Evolutionary conservation across 805 yeast species (phyloP), one percentile per base, ranked within the genome.

Genomic region (Ogataea zsoltii): DNA sequence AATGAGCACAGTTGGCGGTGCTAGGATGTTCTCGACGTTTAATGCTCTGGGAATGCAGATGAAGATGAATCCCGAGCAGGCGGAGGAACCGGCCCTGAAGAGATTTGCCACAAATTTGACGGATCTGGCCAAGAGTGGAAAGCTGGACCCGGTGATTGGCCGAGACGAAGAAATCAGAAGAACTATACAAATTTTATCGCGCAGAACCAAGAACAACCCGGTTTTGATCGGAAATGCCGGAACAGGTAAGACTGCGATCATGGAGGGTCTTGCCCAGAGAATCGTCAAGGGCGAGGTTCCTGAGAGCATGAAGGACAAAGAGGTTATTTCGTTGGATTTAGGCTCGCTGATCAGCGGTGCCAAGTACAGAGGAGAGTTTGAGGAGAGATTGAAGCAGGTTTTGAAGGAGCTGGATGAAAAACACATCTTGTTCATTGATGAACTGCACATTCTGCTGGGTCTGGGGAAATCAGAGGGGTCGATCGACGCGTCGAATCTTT

Each of bases 141-240:
- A 88, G 57, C 72, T 92, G 31, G 99, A 92, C 60, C 99, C 99
- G 0, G 98, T 94, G 17, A 94, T 92, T 58, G 99, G 99, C 3
- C 75, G 98, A 51, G 98, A 94, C 59, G 96, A 91, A 51, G 98
- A 94, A 62, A 94, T 92, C 45, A 77, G 92, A 47, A 74, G 99
- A 48, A 92, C 98, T 0, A 85, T 92, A 45, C 98, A 92, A 63
- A 91, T 92, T 38, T 69, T 92, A 36, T 88, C 97, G 1, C 74
- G 99, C 56, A 76, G 98, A 63, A 90, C 97, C 1, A 92, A 92
- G 67, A 94, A 94, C 65, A 92, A 92, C 60, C 99, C 99, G 0
- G 96, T 94, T 1, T 67, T 92, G 44, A 90, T 94, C 33, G 99
- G 99, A 51, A 82, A 87, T 55, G 99, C 99, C 1, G 99, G 99